phyloP scores from a whole-genome alignment of 495 filamentous ascomycete species.

The Penicillium diatomitis region DNA sequence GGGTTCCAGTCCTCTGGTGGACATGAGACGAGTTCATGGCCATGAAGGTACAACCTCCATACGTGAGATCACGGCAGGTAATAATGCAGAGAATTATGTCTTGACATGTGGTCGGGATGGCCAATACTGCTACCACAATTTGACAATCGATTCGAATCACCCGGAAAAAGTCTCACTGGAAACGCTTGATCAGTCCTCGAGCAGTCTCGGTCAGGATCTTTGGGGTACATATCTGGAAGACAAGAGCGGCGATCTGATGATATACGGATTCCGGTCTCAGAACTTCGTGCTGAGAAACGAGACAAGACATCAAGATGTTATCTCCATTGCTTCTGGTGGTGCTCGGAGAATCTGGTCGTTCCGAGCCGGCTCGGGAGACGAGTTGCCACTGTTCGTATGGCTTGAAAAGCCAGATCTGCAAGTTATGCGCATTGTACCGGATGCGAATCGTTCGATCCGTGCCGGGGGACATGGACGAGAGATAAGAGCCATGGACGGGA shows the following conservation, averaged over 20 bases:
- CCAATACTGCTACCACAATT: constrained; percentile 49
- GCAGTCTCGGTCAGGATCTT: constrained; percentile 57
- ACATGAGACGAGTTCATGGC: constrained; percentile 35
- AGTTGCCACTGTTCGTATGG: constrained; percentile 41
- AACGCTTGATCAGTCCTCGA: constrained; percentile 44
- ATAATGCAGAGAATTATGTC: constrained; percentile 20
- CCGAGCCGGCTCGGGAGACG: constrained; percentile 20
- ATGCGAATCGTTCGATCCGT: constrained; percentile 36
- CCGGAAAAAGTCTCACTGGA: constrained; percentile 16
- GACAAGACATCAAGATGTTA: constrained; percentile 51
- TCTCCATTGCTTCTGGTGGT: constrained; percentile 70
- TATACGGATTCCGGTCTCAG: constrained; percentile 74
- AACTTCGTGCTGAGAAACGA: constrained; percentile 76
- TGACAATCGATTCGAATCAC: constrained; percentile 4
- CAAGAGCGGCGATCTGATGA: constrained; percentile 41
- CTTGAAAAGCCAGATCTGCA: constrained; percentile 33
- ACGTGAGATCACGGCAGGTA: constrained; percentile 12
- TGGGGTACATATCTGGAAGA: constrained; percentile 54
- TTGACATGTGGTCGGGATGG: constrained; percentile 70
- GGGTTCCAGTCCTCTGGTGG: constrained; percentile 15
- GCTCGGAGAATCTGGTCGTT: constrained; percentile 64
- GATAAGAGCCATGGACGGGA: constrained; percentile 66
- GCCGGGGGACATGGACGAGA: constrained; percentile 78
- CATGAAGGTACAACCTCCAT: constrained; percentile 67
- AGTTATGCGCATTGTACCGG: neutral